Evolutionary conservation across 495 filamentous ascomycete genomes (phyloP), one percentile per base, ranked within the genome.

Genomic region (Penicillium flavigenum): DNA sequence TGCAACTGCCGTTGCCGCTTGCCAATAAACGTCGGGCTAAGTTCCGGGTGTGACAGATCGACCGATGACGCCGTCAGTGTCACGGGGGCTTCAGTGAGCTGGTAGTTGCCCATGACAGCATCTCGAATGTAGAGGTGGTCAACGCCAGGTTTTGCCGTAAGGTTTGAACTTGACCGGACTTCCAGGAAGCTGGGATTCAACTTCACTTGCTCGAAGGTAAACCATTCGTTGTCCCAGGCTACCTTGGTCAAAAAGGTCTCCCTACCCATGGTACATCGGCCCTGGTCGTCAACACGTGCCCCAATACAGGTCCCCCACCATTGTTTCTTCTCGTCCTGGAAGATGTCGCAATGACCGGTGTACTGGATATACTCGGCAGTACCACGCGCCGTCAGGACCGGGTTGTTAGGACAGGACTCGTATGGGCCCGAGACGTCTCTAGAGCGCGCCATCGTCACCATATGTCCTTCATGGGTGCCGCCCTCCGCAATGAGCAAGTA

Each of bases 401-500:
- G 83, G 56, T 86, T 86, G 0, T 45, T 46, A 0, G 73, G 68
- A 54, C 79, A 74, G 5, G 56, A 41, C 54, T 81, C 79, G 46
- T 78, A 84, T 0, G 82, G 83, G 9, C 82, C 83, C 7, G 51
- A 64, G 17, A 84, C 63, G 45, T 63, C 70, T 63, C 66, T 72
- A 5, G 81, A 81, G n/a, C 80, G 76, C 20, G 80, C 78, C 58
- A 84, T 80, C 0, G 76, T 80, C 29, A 77, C 74, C 72, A 76
- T 76, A 61, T 86, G 83, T 12, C 73, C 59, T 0, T 76, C 47
- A 17, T 73, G 77, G 4, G 83, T 85, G 19, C 83, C 83, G 2
- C 81, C 82, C 73, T 86, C 83, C 0, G 82, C 82, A 19, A 80
- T 79, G 59, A 87, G 66, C 47, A 87, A 68, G 57, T 86, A 87